These are phyloP conservation scores for Platanthera zijinensis DNA, from an alignment of 106 monocot species.

Conservation along the genomic window DNA sequence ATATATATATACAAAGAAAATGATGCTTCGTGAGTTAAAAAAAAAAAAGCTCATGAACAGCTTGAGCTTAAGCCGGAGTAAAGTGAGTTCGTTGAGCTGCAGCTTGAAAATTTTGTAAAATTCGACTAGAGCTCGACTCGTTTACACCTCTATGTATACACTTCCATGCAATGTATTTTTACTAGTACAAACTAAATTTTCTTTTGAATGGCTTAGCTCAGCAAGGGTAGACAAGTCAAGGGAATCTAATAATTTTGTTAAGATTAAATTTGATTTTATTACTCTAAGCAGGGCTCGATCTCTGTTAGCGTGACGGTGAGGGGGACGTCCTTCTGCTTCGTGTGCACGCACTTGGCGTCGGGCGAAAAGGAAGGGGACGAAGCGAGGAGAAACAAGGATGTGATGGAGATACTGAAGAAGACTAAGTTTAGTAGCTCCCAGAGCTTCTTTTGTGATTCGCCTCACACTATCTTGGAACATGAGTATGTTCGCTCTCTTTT, in stretches of 20 bases:
- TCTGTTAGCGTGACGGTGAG: slow-evolving; percentile 48
- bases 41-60: too few relatives aligned
- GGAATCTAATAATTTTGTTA: not conserved
- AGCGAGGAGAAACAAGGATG: slow-evolving; percentile 37
- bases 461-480: slow-evolving; percentile 34
- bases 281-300: slow-evolving; percentile 34
- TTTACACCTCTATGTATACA: too few relatives aligned
- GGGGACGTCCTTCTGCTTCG: slow-evolving; percentile 44
- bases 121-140: too few relatives aligned
- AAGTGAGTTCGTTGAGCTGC: too few relatives aligned
- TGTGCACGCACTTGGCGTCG: slow-evolving; percentile 52
- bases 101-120: too few relatives aligned
- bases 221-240: too few relatives aligned
- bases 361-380: slow-evolving; percentile 57
- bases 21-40: too few relatives aligned
- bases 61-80: too few relatives aligned
- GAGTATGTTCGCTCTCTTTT: slow-evolving; percentile 21
- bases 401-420: slow-evolving; percentile 39
- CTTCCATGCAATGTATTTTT: too few relatives aligned
- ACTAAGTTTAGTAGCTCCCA: slow-evolving; percentile 21
- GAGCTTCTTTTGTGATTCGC: slow-evolving; percentile 2
- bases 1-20: too few relatives aligned
- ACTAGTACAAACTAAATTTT: too few relatives aligned
- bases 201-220: too few relatives aligned
- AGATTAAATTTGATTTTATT: not conserved